These are phyloP conservation scores for Monosporascus cannonballus DNA, from an alignment of 2,329 filamentous ascomycete species.

Conservation along the genomic window DNA sequence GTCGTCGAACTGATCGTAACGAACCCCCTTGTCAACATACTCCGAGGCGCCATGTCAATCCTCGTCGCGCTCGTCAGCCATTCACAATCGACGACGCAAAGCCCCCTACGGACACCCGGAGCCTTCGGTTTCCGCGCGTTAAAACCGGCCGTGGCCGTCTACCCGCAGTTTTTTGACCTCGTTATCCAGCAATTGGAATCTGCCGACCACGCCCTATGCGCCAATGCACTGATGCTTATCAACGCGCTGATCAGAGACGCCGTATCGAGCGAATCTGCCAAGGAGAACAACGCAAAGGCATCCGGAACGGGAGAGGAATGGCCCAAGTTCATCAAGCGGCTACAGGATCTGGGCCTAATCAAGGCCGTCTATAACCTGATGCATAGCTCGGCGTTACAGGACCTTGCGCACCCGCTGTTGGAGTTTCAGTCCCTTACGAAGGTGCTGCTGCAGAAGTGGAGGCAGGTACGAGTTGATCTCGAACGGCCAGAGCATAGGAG, in stretches of 20 bases:
- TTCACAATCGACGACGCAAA: constrained; percentile 53
- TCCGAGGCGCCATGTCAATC: constrained; percentile 94
- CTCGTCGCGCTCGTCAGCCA: constrained; percentile 89
- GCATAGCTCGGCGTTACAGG: constrained; percentile 88
- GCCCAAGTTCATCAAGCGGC: constrained; percentile 88
- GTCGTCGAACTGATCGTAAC: constrained; percentile 91
- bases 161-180: constrained; percentile 91
- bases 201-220: constrained; percentile 91
- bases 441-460: constrained; percentile 80
- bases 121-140: constrained; percentile 84
- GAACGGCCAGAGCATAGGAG: constrained; percentile 84
- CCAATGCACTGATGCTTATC: constrained; percentile 89
- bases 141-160: constrained; percentile 83
- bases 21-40: constrained; percentile 93
- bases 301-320: constrained; percentile 61
- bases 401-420: constrained; percentile 80
- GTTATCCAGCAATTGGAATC: constrained; percentile 88
- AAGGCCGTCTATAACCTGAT: constrained; percentile 88
- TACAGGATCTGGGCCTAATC: constrained; percentile 91
- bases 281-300: constrained; percentile 27
- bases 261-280: constrained; percentile 63
- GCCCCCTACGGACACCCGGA: constrained; percentile 41
- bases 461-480: constrained; percentile 74
- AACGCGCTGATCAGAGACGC: constrained; percentile 93
- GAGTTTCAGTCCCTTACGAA: constrained; percentile 94